A percentile compares a stretch with the other conserved stretches of the same genome.
These are phyloP conservation scores for Phytophthora cajani DNA, from an alignment of 352 stramenopile genomes.

Conservation along the genomic window DNA sequence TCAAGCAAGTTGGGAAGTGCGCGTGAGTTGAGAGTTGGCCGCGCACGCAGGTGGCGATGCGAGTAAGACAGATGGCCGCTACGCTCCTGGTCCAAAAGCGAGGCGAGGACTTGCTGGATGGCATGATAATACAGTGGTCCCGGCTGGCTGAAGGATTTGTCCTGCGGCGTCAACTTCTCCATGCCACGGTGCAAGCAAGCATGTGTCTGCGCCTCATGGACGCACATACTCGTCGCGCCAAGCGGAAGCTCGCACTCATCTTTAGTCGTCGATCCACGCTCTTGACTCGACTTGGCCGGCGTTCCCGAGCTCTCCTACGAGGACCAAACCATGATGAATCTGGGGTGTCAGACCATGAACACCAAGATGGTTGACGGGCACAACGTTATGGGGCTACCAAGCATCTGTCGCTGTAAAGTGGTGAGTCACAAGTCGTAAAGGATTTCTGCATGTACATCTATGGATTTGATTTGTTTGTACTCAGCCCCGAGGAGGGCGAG, in stretches of 20 bases:
- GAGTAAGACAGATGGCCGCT: constrained; percentile 30
- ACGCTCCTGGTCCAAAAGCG: background rate
- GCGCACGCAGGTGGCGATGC: constrained; percentile 28
- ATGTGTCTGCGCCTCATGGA: background rate
- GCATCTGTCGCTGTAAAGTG: background rate
- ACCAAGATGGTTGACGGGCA: too few relatives aligned
- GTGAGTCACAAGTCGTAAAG: background rate
- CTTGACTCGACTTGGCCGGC: constrained; percentile 4
- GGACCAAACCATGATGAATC: too few relatives aligned
- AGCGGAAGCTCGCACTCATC: background rate
- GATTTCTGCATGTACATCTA: background rate
- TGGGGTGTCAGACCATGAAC: too few relatives aligned
- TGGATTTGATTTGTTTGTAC: constrained; percentile 4
- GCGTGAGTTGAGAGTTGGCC: constrained; percentile 5
- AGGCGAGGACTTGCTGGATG: too few relatives aligned
- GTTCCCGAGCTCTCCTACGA: background rate
- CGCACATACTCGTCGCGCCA: too few relatives aligned
- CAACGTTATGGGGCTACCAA: too few relatives aligned
- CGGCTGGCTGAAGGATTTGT: too few relatives aligned
- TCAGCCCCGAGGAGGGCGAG: constrained; percentile 12
- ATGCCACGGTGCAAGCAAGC: background rate
- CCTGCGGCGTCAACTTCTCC: too few relatives aligned
- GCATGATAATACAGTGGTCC: too few relatives aligned
- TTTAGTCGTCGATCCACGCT: constrained; percentile 3
- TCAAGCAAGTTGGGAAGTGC: constrained; percentile 22